These are phyloP conservation scores for Decorospora gaudefroyi DNA, from an alignment of 2,329 filamentous ascomycete species.

Conservation along the genomic window DNA sequence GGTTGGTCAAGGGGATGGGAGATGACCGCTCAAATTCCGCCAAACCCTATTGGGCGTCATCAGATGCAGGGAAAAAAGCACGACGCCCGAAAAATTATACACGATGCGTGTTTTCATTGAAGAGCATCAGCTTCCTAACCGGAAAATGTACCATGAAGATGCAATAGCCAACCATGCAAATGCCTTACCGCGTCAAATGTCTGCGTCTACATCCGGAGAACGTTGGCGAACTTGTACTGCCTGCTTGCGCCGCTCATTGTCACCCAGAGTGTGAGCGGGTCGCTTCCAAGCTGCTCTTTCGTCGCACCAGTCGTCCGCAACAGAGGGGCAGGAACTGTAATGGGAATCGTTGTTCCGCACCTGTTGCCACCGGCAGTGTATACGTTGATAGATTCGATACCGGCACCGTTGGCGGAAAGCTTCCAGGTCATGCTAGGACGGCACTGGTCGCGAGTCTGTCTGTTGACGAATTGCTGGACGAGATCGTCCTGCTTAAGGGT, in stretches of 20 bases:
- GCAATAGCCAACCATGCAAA: neutral
- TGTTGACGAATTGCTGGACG: slow-evolving; percentile 57
- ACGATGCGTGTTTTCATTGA: no score
- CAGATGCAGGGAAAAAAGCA: neutral
- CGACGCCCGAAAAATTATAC: no score
- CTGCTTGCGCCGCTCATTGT: slow-evolving; percentile 45
- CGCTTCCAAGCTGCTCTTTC: slow-evolving; percentile 59
- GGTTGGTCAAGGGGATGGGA: neutral
- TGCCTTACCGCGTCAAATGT: slow-evolving; percentile 2
- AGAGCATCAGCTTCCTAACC: neutral
- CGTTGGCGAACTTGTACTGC: slow-evolving; percentile 40
- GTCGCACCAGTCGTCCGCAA: slow-evolving; percentile 52
- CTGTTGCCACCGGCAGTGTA: slow-evolving; percentile 54
- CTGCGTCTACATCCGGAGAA: slow-evolving; percentile 30
- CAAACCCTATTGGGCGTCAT: neutral
- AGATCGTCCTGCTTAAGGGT: slow-evolving; percentile 62
- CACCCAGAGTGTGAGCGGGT: slow-evolving; percentile 49
- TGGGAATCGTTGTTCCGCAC: slow-evolving; percentile 58
- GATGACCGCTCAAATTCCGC: slow-evolving; percentile 7
- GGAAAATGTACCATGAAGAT: slow-evolving; percentile 13
- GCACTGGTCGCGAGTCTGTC: slow-evolving; percentile 60
- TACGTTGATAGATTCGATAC: slow-evolving; percentile 58
- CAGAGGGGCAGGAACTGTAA: slow-evolving; percentile 57
- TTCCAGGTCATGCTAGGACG: slow-evolving; percentile 55
- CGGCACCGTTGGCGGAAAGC: slow-evolving; percentile 49